Evolutionary conservation across 2,329 filamentous ascomycete genomes (phyloP).

Genomic region (Knoxdaviesia proteae): DNA sequence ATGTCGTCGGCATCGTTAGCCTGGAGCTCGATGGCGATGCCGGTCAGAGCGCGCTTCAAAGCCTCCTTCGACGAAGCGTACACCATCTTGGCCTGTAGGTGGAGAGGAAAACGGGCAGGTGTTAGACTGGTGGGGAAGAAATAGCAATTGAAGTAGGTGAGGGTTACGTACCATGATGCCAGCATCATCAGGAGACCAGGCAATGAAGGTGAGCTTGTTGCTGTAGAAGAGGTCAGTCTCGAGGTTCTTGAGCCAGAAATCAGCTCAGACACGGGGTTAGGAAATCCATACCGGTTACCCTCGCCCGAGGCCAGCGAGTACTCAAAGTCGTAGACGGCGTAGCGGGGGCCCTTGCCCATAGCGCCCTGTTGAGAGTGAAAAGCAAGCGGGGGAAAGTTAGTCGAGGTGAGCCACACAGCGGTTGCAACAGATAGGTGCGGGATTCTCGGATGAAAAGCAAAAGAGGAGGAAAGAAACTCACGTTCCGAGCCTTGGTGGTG

Average conservation of each 20-base stretch:
- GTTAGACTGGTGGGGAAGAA: not conserved
- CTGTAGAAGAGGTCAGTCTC: conserved; percentile 16
- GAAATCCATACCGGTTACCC: conserved; percentile 38
- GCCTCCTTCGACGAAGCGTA: conserved; percentile 79
- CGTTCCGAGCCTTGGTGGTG: conserved; percentile 49
- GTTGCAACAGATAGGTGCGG: not conserved
- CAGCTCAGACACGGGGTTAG: not conserved
- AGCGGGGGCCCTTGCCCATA: conserved; percentile 50
- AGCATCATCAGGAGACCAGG: conserved; percentile 68
- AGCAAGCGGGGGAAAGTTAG: not conserved
- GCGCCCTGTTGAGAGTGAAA: conserved; percentile 21
- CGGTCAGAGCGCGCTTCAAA: conserved; percentile 59
- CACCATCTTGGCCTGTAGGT: conserved; percentile 61
- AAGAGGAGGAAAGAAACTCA: conserved; percentile 15
- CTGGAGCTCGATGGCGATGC: conserved; percentile 57
- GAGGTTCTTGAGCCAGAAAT: conserved; percentile 3
- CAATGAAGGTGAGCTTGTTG: conserved; percentile 62
- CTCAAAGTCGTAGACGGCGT: conserved; percentile 71
- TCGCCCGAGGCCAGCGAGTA: conserved; percentile 53
- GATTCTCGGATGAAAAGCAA: not conserved
- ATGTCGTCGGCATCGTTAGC: conserved; percentile 72
- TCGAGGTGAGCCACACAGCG: not conserved
- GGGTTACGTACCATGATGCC: conserved; percentile 43
- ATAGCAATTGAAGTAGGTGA: not conserved
- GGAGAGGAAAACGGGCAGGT: conserved; percentile 1